phyloP scores from a whole-genome alignment of 2,329 filamentous ascomycete genomes.

The Fusarium compactum region DNA sequence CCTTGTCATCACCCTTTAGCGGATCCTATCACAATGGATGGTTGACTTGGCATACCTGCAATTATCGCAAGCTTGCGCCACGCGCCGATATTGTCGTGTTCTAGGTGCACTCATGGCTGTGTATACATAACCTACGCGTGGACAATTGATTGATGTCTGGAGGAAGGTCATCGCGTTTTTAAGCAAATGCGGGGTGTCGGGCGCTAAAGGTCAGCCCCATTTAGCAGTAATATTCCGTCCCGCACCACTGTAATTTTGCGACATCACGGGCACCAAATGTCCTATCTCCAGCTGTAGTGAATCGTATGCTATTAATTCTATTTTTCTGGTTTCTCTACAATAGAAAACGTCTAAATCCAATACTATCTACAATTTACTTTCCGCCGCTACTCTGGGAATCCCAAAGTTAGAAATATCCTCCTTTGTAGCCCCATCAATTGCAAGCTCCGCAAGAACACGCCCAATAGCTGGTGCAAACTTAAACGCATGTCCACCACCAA shows the following conservation, averaged over 20 bases:
- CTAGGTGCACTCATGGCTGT: conserved; percentile 15
- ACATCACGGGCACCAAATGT: background rate
- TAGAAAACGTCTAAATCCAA: background rate
- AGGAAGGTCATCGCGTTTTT: background rate
- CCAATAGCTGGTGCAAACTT: conserved; percentile 47
- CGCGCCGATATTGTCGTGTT: conserved; percentile 26
- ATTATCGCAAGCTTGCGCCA: conserved; percentile 27
- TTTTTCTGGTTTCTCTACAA: no score
- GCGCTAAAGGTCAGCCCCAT: background rate
- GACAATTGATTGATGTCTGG: background rate
- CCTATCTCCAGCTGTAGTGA: background rate
- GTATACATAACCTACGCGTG: background rate
- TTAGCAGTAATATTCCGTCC: background rate
- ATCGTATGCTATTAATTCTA: background rate
- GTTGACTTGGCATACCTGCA: conserved; percentile 3
- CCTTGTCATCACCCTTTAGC: background rate
- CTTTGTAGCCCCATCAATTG: conserved; percentile 39
- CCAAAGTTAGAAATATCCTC: conserved; percentile 28
- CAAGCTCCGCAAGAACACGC: conserved; percentile 43
- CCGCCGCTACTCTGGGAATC: background rate
- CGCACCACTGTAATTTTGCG: background rate
- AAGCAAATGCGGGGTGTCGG: background rate
- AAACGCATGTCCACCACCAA: conserved; percentile 43
- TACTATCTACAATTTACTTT: conserved; percentile 3
- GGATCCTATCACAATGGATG: accelerated